Evolutionary conservation across 805 yeast genomes (phyloP).

Genomic region (Lipomyces orientalis): DNA sequence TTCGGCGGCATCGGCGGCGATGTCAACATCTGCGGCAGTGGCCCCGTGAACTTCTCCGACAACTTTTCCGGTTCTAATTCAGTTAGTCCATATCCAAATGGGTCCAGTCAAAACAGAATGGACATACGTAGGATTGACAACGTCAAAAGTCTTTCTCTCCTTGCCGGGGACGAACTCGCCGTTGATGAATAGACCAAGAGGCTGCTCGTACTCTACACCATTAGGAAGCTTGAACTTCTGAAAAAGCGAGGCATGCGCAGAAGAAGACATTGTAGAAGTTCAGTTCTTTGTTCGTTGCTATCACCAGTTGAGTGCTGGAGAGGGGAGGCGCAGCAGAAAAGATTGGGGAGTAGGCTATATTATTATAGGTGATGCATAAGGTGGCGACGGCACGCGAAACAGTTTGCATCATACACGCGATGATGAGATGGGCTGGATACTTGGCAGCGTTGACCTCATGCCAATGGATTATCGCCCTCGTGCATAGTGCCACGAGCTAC

Average conservation of each 20-base stretch:
- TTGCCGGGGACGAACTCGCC: conserved; percentile 71
- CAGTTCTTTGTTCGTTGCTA: too few relatives aligned
- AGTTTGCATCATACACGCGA: too few relatives aligned
- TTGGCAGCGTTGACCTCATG: too few relatives aligned
- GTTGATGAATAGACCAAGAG: conserved; percentile 82
- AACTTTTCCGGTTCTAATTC: conserved; percentile 55
- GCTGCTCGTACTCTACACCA: conserved; percentile 75
- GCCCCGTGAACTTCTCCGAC: conserved; percentile 77
- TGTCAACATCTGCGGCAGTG: conserved; percentile 75
- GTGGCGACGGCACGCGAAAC: too few relatives aligned
- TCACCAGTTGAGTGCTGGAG: too few relatives aligned
- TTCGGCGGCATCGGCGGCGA: conserved; percentile 85
- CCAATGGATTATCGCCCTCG: too few relatives aligned
- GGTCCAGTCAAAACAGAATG: neutral
- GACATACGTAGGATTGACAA: conserved; percentile 47
- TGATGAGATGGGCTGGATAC: too few relatives aligned
- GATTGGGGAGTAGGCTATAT: too few relatives aligned
- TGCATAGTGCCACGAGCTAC: too few relatives aligned
- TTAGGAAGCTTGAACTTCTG: conserved; percentile 67
- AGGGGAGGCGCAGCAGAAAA: too few relatives aligned
- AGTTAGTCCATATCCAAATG: neutral
- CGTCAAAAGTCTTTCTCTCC: conserved; percentile 64
- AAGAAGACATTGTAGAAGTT: conserved; percentile 20
- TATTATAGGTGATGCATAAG: too few relatives aligned
- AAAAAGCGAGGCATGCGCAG: conserved; percentile 34